A percentile compares a stretch with the other conserved stretches of the same genome.
These are phyloP conservation scores for Stachybotrys chlorohalonatus DNA, from an alignment of 2,329 filamentous ascomycete genomes.

Conservation along the genomic window DNA sequence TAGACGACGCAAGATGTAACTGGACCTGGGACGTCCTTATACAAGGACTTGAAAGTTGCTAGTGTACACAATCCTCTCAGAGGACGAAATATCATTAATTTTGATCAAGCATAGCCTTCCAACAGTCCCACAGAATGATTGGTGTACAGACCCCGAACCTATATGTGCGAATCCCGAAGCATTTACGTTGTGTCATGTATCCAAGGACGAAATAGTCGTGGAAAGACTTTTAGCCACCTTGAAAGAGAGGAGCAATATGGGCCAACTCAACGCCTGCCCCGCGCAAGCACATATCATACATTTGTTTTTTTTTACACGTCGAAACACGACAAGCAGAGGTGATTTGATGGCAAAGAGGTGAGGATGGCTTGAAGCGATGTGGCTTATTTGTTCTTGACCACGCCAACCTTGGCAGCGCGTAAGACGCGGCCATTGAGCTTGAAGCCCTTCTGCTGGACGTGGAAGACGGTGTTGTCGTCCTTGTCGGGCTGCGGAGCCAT, in stretches of 20 bases:
- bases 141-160: background rate
- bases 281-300: background rate
- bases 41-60: background rate
- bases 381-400: constrained; percentile 68
- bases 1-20: too few relatives aligned
- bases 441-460: constrained; percentile 93
- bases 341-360: background rate
- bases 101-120: background rate
- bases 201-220: background rate
- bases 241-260: constrained; percentile 1
- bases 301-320: background rate
- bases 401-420: constrained; percentile 89
- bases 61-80: background rate
- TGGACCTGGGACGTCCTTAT: too few relatives aligned
- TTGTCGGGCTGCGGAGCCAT: constrained; percentile 81
- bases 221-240: background rate
- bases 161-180: background rate
- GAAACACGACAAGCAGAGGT: background rate
- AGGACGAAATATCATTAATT: background rate
- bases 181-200: background rate
- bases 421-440: constrained; percentile 83
- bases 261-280: background rate
- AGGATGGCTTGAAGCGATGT: background rate
- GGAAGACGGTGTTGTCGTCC: constrained; percentile 84
- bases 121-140: background rate